Evolutionary conservation across 2,329 filamentous ascomycete genomes (phyloP), one percentile per base, ranked within the genome.

Genomic region (Colletotrichum chrysophilum): DNA sequence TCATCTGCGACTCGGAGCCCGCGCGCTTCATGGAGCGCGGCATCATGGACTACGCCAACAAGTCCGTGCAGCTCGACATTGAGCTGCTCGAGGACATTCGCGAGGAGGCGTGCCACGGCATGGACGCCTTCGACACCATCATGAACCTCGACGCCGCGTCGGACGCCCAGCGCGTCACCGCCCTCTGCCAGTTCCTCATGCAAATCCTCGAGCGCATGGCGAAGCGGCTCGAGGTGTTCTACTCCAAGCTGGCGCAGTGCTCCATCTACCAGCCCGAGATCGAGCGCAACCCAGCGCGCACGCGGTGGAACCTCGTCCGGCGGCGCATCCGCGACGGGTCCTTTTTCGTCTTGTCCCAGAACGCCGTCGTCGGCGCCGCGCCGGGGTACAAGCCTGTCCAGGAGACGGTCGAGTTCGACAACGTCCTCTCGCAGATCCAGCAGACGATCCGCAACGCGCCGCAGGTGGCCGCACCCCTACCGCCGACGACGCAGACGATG

Each of bases 151-250:
- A 86, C n/a, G 81, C 82, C 0, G 79, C 83, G 7, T 82, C 82
- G 1, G 85, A 86, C 24, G 78, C 80, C 0, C 84, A 86, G 28
- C 83, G 86, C 3, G 78, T 88, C 4, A 79, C 82, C 4, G 85
- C 86, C 0, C 76, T 88, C 5, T 83, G 87, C 2, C 85, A 85
- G 0, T 90, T 90, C 78, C 82, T 91, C 1, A 84, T 91, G 65
- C 87, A 89, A 71, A 84, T 88, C 1, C 84, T 90, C 2, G 89
- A 91, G 79, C 86, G 88, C 14, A 89, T 91, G 84, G 87, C 89
- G 0, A 87, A 87, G 64, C 82, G 89, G 0, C 81, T 91, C 1
- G 87, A 88, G 43, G 84, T 87, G 7, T 91, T 89, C 80, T 91
- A 91, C 76, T 83, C 85, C 9, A 88, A 89, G 74, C 83, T 91